Conservation (phyloP, 2,329 filamentous ascomycete species). For the Diaporthe australafricana region DNA sequence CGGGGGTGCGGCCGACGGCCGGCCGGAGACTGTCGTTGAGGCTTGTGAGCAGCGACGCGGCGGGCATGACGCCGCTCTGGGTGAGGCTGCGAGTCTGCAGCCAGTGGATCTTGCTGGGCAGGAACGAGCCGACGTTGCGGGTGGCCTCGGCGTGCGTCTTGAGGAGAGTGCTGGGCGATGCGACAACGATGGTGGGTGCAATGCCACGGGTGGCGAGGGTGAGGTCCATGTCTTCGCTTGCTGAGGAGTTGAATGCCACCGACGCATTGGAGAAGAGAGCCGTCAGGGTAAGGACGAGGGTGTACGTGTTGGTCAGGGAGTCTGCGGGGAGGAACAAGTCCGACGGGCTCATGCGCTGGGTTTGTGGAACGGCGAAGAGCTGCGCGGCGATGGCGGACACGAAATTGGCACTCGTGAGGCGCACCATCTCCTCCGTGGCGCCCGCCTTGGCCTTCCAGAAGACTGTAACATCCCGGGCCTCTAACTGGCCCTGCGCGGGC, state of each 20-base stretch:
- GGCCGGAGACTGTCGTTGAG: constrained; percentile 71
- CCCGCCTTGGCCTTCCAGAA: constrained; percentile 72
- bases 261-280: constrained; percentile 88
- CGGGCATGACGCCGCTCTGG: constrained; percentile 79
- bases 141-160: constrained; percentile 74
- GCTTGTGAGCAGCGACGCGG: constrained; percentile 70
- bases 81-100: constrained; percentile 77
- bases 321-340: constrained; percentile 91
- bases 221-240: constrained; percentile 78
- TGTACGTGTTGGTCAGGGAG: constrained; percentile 81
- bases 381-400: constrained; percentile 86
- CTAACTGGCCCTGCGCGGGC: constrained; percentile 64
- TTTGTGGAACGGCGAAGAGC: constrained; percentile 78
- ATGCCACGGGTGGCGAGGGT: constrained; percentile 78
- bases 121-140: constrained; percentile 67
- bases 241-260: constrained; percentile 89
- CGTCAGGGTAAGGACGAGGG: constrained; percentile 81
- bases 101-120: constrained; percentile 77
- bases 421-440: constrained; percentile 75
- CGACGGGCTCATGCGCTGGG: constrained; percentile 76
- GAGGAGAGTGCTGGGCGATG: constrained; percentile 78
- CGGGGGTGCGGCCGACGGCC: constrained; percentile 69
- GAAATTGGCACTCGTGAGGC: constrained; percentile 87
- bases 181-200: constrained; percentile 84
- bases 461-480: constrained; percentile 68